phyloP scores from a whole-genome alignment of 2,329 filamentous ascomycete species.

The Hypoxylon sp. region DNA sequence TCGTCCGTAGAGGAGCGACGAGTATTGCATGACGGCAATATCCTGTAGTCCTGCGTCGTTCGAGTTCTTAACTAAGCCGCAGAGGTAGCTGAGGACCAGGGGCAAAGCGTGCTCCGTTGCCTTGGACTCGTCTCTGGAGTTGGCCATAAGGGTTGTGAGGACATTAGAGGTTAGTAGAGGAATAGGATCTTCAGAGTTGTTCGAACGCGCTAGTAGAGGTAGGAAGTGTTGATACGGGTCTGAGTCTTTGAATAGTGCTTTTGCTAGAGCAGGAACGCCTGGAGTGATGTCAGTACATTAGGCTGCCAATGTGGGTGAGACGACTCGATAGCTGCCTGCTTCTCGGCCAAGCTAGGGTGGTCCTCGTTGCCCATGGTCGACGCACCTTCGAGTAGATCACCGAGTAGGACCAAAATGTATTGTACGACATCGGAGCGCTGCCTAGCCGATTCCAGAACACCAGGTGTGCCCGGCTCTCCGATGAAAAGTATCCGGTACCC shows the following conservation, averaged over 20 bases:
- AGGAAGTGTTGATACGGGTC: conserved; percentile 87
- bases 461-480: conserved; percentile 75
- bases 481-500: conserved; percentile 86
- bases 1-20: conserved; percentile 80
- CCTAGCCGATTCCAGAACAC: conserved; percentile 85
- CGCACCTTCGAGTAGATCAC: conserved; percentile 87
- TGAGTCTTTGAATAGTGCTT: conserved; percentile 78
- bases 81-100: conserved; percentile 86
- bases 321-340: background rate
- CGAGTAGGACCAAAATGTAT: conserved; percentile 90
- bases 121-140: conserved; percentile 70
- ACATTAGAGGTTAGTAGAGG: conserved; percentile 91
- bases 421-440: conserved; percentile 92
- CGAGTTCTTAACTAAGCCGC: conserved; percentile 82
- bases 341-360: background rate
- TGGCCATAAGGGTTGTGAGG: conserved; percentile 81
- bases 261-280: conserved; percentile 82
- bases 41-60: conserved; percentile 89
- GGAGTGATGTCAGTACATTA: conserved; percentile 28
- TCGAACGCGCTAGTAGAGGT: conserved; percentile 83
- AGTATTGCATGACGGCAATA: conserved; percentile 93
- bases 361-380: conserved; percentile 18
- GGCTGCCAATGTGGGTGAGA: background rate
- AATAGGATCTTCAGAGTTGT: conserved; percentile 80
- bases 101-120: conserved; percentile 81